Conservation (phyloP, 2,329 filamentous ascomycete species). For the Aspergillus pseudoterreus region DNA sequence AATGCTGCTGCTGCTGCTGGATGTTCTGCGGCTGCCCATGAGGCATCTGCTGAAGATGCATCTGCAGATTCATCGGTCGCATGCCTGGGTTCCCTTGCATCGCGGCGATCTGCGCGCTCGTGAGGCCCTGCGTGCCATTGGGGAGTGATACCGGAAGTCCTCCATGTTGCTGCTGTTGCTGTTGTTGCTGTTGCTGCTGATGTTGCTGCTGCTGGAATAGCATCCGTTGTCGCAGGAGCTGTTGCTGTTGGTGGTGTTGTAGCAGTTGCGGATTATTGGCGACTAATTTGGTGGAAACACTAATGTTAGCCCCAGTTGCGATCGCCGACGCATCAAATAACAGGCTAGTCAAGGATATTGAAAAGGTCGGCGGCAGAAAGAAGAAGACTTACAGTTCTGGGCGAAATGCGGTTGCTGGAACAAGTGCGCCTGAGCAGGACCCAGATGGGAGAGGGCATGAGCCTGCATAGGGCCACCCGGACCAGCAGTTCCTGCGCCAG, state of each 20-base stretch:
- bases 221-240: conserved; percentile 33
- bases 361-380: not conserved
- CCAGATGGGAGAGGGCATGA: conserved; percentile 60
- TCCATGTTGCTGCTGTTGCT: conserved; percentile 32
- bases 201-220: conserved; percentile 31
- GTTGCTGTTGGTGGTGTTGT: conserved; percentile 28
- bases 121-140: conserved; percentile 40
- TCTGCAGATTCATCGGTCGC: conserved; percentile 36
- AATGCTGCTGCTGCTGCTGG: conserved; percentile 42
- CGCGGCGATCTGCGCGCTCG: conserved; percentile 40
- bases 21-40: conserved; percentile 41
- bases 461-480: conserved; percentile 49
- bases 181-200: conserved; percentile 32
- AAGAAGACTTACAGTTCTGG: conserved; percentile 37
- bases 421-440: conserved; percentile 52
- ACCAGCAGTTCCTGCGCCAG: conserved; percentile 51
- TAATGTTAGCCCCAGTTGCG: not conserved
- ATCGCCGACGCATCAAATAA: not conserved
- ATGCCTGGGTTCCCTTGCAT: conserved; percentile 41
- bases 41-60: conserved; percentile 41
- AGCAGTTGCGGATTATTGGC: conserved; percentile 43
- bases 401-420: conserved; percentile 48
- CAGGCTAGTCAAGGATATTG: not conserved
- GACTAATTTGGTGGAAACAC: conserved; percentile 21
- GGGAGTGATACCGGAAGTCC: conserved; percentile 39